Evolutionary conservation across 2,329 filamentous ascomycete genomes (phyloP), one percentile per base, ranked within the genome.

Genomic region (Venturia carpophila): DNA sequence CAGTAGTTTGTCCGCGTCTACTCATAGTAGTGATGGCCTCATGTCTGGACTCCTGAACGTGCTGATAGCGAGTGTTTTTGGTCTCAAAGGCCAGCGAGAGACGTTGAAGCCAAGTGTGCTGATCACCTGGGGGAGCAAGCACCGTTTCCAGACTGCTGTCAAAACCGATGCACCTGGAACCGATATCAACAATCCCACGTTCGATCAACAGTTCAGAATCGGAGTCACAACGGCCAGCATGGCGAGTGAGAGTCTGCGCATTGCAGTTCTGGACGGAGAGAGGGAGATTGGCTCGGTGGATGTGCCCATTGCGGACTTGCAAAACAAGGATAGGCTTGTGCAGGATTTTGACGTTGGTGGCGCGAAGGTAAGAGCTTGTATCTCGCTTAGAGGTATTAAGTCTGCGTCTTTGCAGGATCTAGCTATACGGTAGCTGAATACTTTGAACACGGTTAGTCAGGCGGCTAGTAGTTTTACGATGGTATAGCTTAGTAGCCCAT

Each of bases 131-230:
- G 77, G 77, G 19, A 71, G 65, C 10, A 74, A 76, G 67, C 72
- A 73, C 58, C 58, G 61, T 27, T 80, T 78, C 73, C 71, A 70
- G 62, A 81, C 79, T 0, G 75, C 73, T 1, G 71, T 74, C 64
- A 78, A 79, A 71, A 70, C 73, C 0, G 79, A 81, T 69, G 73
- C 71, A 1, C 78, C 78, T 0, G 79, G 79, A 1, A 75, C 70
- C 2, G 79, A 81, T 62, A 79, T 81, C 67, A 79, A 78, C 72
- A 82, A 80, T 68, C 79, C 79, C 2, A 71, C 74, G 1, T 82
- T 80, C 64, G 78, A 81, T 66, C 74, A 77, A 68, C 75, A 76
- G 0, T 81, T 81, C 71, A 71, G 71, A 9, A 74, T 81, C 56
- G 77, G 78, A 0, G 64, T 81, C 7, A 78, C 74, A 5, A 70